phyloP scores from a whole-genome alignment of 495 filamentous ascomycete genomes.

The Aspergillus baeticus region DNA sequence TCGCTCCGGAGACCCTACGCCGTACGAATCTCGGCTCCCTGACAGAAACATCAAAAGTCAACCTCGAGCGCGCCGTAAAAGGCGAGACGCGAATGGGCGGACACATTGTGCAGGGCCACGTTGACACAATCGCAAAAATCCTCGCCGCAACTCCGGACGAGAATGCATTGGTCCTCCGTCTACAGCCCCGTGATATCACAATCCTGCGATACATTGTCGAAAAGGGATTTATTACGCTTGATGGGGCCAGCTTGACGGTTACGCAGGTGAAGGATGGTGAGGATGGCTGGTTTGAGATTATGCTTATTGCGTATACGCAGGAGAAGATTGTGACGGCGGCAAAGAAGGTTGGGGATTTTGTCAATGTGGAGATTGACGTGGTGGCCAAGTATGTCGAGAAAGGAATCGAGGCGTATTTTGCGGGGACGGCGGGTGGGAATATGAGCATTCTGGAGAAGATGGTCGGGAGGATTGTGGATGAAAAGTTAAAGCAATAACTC shows the following conservation, averaged over 20 bases:
- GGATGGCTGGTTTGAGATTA: constrained; percentile 92
- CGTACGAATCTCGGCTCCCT: constrained; percentile 88
- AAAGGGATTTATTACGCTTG: constrained; percentile 94
- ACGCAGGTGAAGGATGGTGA: constrained; percentile 70
- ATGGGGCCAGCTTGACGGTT: constrained; percentile 95
- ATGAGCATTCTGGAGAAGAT: constrained; percentile 78
- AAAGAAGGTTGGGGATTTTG: constrained; percentile 79
- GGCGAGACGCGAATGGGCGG: constrained; percentile 82
- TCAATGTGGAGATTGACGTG: constrained; percentile 98
- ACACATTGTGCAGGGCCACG: constrained; percentile 83
- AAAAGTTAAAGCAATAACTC: constrained; percentile 53
- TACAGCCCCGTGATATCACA: constrained; percentile 63
- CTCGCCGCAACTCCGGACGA: constrained; percentile 69
- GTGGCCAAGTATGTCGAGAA: constrained; percentile 99
- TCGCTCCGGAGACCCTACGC: constrained; percentile 94
- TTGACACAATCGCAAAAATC: constrained; percentile 82
- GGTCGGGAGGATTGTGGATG: constrained; percentile 74
- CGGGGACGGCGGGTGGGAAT: constrained; percentile 47
- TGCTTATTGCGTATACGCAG: constrained; percentile 98
- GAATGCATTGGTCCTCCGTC: constrained; percentile 82
- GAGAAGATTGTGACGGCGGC: constrained; percentile 80
- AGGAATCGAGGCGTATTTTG: constrained; percentile 64
- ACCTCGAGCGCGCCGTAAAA: constrained; percentile 90
- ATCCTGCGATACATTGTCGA: constrained; percentile 85
- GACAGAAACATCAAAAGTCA: constrained; percentile 58